A percentile compares a stretch with the other conserved stretches of the same genome.
phyloP scores from a whole-genome alignment of 768 basidiomycete genomes.

The Pisolithus microcarpus region DNA sequence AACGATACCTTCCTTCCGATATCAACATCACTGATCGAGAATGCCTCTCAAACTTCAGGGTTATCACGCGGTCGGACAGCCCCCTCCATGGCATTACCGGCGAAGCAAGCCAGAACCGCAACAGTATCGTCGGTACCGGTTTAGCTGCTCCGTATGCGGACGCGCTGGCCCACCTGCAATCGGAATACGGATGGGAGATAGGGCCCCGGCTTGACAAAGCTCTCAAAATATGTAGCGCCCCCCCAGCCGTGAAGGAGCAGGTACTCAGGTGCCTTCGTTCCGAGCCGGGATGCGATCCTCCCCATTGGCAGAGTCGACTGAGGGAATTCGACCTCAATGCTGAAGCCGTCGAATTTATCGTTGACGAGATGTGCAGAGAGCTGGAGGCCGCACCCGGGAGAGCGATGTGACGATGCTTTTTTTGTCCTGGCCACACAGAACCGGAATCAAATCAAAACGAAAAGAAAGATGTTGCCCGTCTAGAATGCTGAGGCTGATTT shows the following conservation, averaged over 20 bases:
- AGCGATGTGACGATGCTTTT: not conserved
- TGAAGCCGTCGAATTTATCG: constrained; percentile 10
- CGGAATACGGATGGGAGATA: constrained; percentile 7
- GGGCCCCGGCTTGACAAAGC: constrained; percentile 18
- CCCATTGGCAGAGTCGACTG: constrained; percentile 22
- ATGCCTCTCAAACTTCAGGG: not conserved
- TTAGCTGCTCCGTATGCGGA: constrained; percentile 14
- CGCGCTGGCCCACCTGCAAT: constrained; percentile 1
- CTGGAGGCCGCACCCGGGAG: constrained; percentile 12
- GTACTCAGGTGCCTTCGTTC: constrained; percentile 20
- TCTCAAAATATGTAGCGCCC: constrained; percentile 11
- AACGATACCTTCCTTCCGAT: constrained; percentile 3
- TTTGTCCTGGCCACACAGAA: too few relatives aligned
- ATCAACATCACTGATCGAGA: constrained; percentile 4
- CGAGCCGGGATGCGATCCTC: constrained; percentile 19
- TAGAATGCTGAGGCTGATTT: too few relatives aligned
- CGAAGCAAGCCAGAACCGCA: not conserved
- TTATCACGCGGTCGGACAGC: constrained; percentile 17
- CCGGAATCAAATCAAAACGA: not conserved
- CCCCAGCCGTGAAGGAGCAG: constrained; percentile 13
- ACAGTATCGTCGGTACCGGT: constrained; percentile 4
- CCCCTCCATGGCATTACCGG: constrained; percentile 7
- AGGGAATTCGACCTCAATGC: constrained; percentile 15
- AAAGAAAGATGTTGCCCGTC: too few relatives aligned
- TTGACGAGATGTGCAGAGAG: constrained; percentile 23